Evolutionary conservation across 2,329 filamentous ascomycete species (phyloP).

Genomic region (Alternaria longipes): DNA sequence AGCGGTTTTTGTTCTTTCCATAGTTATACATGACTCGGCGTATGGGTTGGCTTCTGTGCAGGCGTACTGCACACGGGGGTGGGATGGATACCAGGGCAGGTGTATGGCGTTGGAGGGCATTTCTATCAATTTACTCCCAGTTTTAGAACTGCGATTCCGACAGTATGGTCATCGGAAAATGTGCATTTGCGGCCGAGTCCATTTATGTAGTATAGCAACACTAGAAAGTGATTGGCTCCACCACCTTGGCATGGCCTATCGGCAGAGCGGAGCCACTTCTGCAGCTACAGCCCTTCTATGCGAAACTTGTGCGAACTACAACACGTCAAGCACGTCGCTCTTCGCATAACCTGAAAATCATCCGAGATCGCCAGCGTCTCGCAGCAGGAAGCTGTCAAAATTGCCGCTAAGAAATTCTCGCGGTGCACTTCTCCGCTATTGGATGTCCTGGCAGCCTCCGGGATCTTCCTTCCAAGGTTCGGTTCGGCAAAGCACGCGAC

Average conservation of each 20-base stretch:
- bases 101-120: constrained; percentile 29
- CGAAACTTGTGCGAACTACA: constrained; percentile 23
- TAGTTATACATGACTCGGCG: constrained; percentile 32
- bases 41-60: constrained; percentile 16
- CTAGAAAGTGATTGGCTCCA: constrained; percentile 30
- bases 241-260: constrained; percentile 9
- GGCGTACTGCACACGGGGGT: constrained; percentile 26
- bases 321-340: constrained; percentile 17
- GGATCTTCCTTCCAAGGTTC: constrained; percentile 34
- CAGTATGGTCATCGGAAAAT: constrained; percentile 41
- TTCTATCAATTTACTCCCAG: constrained; percentile 18
- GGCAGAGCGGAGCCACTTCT: constrained; percentile 30
- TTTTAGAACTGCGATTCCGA: constrained; percentile 39
- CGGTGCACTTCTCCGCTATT: constrained; percentile 31
- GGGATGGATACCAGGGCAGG: constrained; percentile 23
- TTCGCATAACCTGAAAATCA: background rate
- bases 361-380: background rate
- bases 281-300: constrained; percentile 13
- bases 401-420: constrained; percentile 18
- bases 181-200: constrained; percentile 38
- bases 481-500: constrained; percentile 39
- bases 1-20: constrained; percentile 26
- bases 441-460: constrained; percentile 22
- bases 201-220: constrained; percentile 32
- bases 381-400: constrained; percentile 17